Evolutionary conservation across 345 rosid species (phyloP), one percentile per base, ranked within the genome.

Genomic region (Camelina neglecta): DNA sequence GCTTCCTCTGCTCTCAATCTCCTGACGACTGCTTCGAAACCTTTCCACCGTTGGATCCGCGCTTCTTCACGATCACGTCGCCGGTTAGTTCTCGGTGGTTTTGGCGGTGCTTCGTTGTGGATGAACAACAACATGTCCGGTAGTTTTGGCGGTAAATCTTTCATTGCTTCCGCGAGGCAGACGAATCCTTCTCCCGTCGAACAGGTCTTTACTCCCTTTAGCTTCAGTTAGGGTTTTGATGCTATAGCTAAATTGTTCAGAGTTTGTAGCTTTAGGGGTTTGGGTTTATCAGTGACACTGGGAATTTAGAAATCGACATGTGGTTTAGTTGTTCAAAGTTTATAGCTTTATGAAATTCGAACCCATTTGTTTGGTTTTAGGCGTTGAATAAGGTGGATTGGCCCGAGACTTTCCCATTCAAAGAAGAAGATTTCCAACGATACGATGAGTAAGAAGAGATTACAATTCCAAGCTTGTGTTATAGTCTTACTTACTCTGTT

Each of bases 341-440:
- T 11, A 36, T 15, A 39, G 12, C 6, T 67, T 75, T 49, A 24
- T 54, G 20, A 26, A 45, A 21, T 12, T 15, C n/a, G 38, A 57
- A 51, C 38, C 50, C 4, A 0, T 58, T 21, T 44, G 38, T 1
- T 42, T 73, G 77, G 44, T 21, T 71, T 20, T 69, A 93, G 96
- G 84, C 85, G 26, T 83, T 93, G 88, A 85, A 69, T 83, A 88
- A 91, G 59, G 90, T 86, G 54, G 86, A 87, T 11, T 91, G 97
- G 97, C 98, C 96, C 6, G 96, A 89, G 78, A 89, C 76, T 65
- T 89, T 88, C 60, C 98, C 96, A 35, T 89, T 91, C 87, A 91
- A 86, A 84, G 90, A 86, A 48, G 96, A 89, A 82, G 94, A 91
- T 77, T 91, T 91, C 69, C 97, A 87, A 82, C 89, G 98, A 35